phyloP scores from a whole-genome alignment of 2,329 filamentous ascomycete species.

The Colletotrichum ledebouriae region DNA sequence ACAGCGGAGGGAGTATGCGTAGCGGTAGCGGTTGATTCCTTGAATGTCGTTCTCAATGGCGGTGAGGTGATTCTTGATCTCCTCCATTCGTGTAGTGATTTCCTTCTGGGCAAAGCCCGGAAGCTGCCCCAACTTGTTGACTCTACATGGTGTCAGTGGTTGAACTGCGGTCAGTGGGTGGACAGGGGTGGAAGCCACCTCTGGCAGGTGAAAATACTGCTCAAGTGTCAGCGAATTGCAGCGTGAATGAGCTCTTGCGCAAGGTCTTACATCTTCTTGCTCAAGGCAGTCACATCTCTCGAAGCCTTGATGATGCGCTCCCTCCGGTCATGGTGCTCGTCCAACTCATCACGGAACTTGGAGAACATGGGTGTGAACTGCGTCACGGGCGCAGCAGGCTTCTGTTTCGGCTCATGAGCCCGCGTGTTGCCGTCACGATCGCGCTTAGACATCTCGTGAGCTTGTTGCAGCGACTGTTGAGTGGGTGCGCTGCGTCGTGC shows the following conservation, averaged over 20 bases:
- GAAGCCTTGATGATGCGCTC: constrained; percentile 93
- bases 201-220: constrained; percentile 56
- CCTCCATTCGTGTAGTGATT: constrained; percentile 75
- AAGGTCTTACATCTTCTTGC: constrained; percentile 89
- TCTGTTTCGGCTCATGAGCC: constrained; percentile 53
- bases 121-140: constrained; percentile 41
- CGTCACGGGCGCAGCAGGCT: constrained; percentile 53
- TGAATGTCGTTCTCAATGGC: constrained; percentile 80
- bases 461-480: not conserved
- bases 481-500: not conserved
- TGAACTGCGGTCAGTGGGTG: not conserved
- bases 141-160: constrained; percentile 26
- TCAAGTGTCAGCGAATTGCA: constrained; percentile 18
- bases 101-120: constrained; percentile 71
- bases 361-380: constrained; percentile 83
- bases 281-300: constrained; percentile 90
- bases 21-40: constrained; percentile 85
- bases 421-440: constrained; percentile 64
- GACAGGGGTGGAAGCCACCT: constrained; percentile 47
- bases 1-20: constrained; percentile 83
- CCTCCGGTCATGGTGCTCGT: constrained; percentile 93
- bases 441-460: constrained; percentile 57
- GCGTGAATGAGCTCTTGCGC: fast-evolving
- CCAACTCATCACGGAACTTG: constrained; percentile 86
- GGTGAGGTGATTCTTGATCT: constrained; percentile 78